These are phyloP conservation scores for Calocera viscosa DNA, from an alignment of 768 basidiomycete species.

Conservation along the genomic window DNA sequence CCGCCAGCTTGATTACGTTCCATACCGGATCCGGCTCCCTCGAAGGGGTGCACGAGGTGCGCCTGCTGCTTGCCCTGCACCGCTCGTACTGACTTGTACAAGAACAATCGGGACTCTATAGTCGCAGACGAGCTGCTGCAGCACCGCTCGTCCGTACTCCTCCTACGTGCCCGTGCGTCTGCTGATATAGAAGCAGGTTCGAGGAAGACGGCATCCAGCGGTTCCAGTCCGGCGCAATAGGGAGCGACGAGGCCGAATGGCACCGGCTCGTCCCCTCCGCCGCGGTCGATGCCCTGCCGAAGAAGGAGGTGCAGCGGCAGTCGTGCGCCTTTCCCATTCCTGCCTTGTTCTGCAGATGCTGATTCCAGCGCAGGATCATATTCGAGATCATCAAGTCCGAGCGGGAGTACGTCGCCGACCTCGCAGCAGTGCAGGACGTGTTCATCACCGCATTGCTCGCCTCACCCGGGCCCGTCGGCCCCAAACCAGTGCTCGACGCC, in stretches of 20 bases:
- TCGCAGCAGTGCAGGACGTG: constrained; percentile 59
- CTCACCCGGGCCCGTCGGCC: constrained; percentile 50
- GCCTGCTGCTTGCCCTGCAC: too few relatives aligned
- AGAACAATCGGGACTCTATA: neutral
- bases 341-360: too few relatives aligned
- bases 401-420: constrained; percentile 72
- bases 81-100: neutral
- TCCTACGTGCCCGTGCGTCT: neutral
- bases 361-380: constrained; percentile 40
- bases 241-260: constrained; percentile 73
- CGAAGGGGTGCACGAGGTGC: too few relatives aligned
- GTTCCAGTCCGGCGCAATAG: constrained; percentile 55
- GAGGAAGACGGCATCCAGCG: constrained; percentile 45
- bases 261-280: constrained; percentile 60
- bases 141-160: neutral
- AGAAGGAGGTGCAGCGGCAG: constrained; percentile 72
- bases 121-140: neutral
- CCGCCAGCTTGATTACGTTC: neutral
- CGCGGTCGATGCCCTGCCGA: constrained; percentile 56
- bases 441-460: constrained; percentile 55
- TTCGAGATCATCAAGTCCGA: constrained; percentile 88
- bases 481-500: constrained; percentile 37
- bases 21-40: neutral
- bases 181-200: neutral
- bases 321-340: too few relatives aligned